phyloP scores from a whole-genome alignment of 2,329 filamentous ascomycete species.

The Stenocarpella maydis region DNA sequence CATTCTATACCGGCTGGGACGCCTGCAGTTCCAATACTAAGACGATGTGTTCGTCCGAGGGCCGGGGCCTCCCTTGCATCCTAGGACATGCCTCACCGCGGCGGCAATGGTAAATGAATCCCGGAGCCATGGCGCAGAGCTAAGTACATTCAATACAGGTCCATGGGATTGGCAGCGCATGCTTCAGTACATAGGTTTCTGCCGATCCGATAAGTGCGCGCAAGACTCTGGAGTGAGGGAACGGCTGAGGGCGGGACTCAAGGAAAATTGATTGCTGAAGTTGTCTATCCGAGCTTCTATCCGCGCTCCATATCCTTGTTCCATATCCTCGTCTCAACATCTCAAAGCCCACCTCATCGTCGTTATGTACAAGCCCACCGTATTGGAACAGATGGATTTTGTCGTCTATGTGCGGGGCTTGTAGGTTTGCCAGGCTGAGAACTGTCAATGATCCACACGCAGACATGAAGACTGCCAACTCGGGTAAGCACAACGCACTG shows the following conservation, averaged over 20 bases:
- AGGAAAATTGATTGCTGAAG: slow-evolving; percentile 35
- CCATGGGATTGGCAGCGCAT: neutral
- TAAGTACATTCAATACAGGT: too few relatives aligned
- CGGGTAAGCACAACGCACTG: slow-evolving; percentile 54
- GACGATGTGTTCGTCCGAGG: neutral
- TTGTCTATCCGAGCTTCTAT: slow-evolving; percentile 38
- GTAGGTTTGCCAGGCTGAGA: slow-evolving; percentile 59
- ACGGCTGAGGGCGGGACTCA: neutral
- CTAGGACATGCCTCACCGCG: neutral
- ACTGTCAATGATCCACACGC: slow-evolving; percentile 34
- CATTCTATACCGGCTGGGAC: neutral
- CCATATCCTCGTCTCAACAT: slow-evolving; percentile 16
- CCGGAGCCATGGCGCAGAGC: neutral
- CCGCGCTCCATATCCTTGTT: slow-evolving; percentile 29
- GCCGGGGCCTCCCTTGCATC: too few relatives aligned
- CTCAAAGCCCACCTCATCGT: slow-evolving; percentile 32
- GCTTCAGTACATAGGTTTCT: neutral
- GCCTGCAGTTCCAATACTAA: neutral
- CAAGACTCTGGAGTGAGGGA: neutral
- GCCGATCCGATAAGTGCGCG: too few relatives aligned
- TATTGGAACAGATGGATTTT: neutral
- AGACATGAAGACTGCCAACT: neutral
- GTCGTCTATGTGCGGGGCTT: slow-evolving; percentile 53
- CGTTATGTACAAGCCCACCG: slow-evolving; percentile 18
- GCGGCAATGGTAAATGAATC: neutral